Conservation (phyloP, 257 asterid species). For the Salvia hispanica region DNA sequence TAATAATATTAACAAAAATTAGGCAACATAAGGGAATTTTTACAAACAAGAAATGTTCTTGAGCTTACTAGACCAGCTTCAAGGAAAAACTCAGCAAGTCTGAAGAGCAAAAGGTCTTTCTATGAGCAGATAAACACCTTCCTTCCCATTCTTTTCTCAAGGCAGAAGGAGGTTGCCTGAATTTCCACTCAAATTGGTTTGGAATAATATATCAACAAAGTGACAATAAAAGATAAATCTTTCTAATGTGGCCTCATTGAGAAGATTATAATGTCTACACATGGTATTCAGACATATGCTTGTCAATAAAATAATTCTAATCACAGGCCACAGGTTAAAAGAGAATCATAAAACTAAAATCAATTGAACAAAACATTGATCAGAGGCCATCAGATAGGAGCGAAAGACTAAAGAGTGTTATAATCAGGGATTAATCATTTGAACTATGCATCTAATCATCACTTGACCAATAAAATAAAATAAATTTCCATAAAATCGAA, state of each 20-base stretch:
- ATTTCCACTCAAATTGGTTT: conserved; percentile 59
- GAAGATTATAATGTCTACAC: conserved; percentile 47
- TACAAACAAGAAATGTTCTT: conserved; percentile 44
- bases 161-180: conserved; percentile 68
- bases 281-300: conserved; percentile 46
- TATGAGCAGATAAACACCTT: conserved; percentile 76
- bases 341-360: too few relatives aligned
- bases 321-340: conserved; percentile 28
- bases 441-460: conserved; percentile 64
- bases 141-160: conserved; percentile 32
- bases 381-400: conserved; percentile 58
- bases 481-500: background rate
- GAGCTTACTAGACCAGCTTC: conserved; percentile 84
- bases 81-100: conserved; percentile 58
- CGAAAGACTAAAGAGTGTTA: conserved; percentile 50
- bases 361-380: background rate
- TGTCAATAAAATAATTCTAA: conserved; percentile 31
- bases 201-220: too few relatives aligned
- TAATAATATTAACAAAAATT: too few relatives aligned
- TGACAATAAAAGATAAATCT: background rate
- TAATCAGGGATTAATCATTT: conserved; percentile 49
- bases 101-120: conserved; percentile 61
- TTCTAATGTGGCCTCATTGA: conserved; percentile 38
- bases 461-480: conserved; percentile 29
- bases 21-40: too few relatives aligned